Evolutionary conservation across 306 rosid species (phyloP).

Genomic region (Cucurbita argyrosperma): DNA sequence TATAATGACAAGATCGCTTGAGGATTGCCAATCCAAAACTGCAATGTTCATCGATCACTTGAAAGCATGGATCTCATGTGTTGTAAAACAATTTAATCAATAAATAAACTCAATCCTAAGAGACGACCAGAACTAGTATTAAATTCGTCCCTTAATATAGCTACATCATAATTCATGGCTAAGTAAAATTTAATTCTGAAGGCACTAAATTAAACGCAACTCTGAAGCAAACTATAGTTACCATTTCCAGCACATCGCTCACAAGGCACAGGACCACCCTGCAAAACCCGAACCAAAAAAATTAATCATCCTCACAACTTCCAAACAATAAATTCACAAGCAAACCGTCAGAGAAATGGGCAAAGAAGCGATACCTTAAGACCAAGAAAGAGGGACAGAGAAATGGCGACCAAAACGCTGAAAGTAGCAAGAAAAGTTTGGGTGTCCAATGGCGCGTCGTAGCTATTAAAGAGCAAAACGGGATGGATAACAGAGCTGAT

Average conservation of each 20-base stretch:
- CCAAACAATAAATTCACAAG: background rate
- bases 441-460: slow-evolving; percentile 41
- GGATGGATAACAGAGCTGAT: slow-evolving; percentile 36
- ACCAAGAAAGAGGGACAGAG: slow-evolving; percentile 84
- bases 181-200: background rate
- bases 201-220: background rate
- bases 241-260: slow-evolving; percentile 94
- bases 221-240: slow-evolving; percentile 12
- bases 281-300: slow-evolving; percentile 12
- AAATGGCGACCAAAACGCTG: slow-evolving; percentile 77
- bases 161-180: background rate
- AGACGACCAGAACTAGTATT: background rate
- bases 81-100: background rate
- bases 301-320: background rate
- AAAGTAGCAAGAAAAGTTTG: slow-evolving; percentile 68
- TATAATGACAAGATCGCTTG: background rate
- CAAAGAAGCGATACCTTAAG: slow-evolving; percentile 38
- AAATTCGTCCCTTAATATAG: background rate
- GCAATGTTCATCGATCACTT: background rate
- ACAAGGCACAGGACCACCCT: slow-evolving; percentile 96
- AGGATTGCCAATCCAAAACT: background rate
- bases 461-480: slow-evolving; percentile 36
- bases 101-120: background rate
- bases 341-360: background rate
- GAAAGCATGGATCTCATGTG: background rate